Evolutionary conservation across 768 basidiomycete genomes (phyloP), one percentile per base, ranked within the genome.

Genomic region (Erythrobasidium yunnanense): DNA sequence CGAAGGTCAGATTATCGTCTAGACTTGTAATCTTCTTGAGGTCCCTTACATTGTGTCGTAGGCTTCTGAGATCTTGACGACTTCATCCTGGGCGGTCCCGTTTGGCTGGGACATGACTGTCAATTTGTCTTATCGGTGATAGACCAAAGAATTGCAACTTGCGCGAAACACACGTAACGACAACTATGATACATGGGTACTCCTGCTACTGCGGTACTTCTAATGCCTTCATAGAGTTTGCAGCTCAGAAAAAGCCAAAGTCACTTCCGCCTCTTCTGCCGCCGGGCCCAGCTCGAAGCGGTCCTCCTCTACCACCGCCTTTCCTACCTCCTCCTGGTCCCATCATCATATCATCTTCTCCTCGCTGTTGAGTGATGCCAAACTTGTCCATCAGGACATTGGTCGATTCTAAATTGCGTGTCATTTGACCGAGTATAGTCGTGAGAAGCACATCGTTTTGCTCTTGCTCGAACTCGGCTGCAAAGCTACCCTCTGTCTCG

Each of bases 371-470:
- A 2, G 23, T 29, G n/a, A 63, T 23, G 3, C 47, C 45, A 33
- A 63, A 63, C 49, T 51, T 63, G 33, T 63, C 60, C 7, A 63
- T 49, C 2, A 63, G 60, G n/a, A 35, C 52, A 32, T 63, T 63
- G 6, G 49, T 49, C 22, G 15, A n/a, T 25, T 63, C 60, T 4
- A 63, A 49, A 27, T 51, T 63, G 13, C 49, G 29, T 13, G 60
- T 63, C 60, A 63, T 63, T 11, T 23, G 30, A 5, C 60, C 60
- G 8, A 63, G 38, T 15, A 63, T 15, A 2, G 60, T 50, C 2
- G 47, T 63, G n/a, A 63, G 47, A 46, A 63, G 30, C 8, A 63
- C 60, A 27, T 63, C 60, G 47, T 23, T 49, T 34, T 63, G 45
- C 22, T 63, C 60, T 18, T 38, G 45, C 22, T 63, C 42, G 25